Evolutionary conservation across 1,139 yeast species (phyloP), one percentile per base, ranked within the genome.

Genomic region (Saccharomyces hybrid): DNA sequence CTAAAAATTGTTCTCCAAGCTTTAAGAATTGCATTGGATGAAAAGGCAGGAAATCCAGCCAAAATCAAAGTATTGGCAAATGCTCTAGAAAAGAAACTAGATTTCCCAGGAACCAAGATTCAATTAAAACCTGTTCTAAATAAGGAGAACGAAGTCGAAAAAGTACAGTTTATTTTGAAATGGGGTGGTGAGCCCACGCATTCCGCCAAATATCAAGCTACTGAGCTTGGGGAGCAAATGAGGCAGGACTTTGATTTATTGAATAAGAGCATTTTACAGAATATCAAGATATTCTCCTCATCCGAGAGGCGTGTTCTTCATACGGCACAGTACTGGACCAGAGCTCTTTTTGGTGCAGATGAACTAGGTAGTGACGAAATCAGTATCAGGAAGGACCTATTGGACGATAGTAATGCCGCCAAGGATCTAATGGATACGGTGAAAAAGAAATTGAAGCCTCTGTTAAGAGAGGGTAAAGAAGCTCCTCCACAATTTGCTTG

Each of bases 151-250:
- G 91, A 86, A 51, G 95, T 93, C 20, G 98, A 91, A 61, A 95
- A 95, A 67, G 97, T 93, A 23, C 99, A 95, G 71, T 83, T 95
- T 59, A 95, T 93, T 59, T 76, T 93, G 64, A 95, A 95, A 70
- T 95, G 99, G 99, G 99, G 99, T 63, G 99, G 99, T 60, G 99
- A 95, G 70, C 97, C 99, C 8, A 95, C 99, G 1, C 99, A 95
- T 70, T 90, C 98, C 8, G 98, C 99, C 0, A 81, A 85, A 57
- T 88, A 89, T 69, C 99, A 95, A 73, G 96, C 97, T 0, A 79
- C 85, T 31, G 99, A 95, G 71, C 81, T 93, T 23, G 99, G 99
- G 53, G 98, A 93, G 64, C 96, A 91, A 71, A 80, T 87, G 73
- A 83, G 99, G 64, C 96, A 93, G 69, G 96, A 95, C 67, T 80